A percentile compares a stretch with the other conserved stretches of the same genome.
These are phyloP conservation scores for Acrocalymma vagum DNA, from an alignment of 2,329 filamentous ascomycete species.

Conservation along the genomic window DNA sequence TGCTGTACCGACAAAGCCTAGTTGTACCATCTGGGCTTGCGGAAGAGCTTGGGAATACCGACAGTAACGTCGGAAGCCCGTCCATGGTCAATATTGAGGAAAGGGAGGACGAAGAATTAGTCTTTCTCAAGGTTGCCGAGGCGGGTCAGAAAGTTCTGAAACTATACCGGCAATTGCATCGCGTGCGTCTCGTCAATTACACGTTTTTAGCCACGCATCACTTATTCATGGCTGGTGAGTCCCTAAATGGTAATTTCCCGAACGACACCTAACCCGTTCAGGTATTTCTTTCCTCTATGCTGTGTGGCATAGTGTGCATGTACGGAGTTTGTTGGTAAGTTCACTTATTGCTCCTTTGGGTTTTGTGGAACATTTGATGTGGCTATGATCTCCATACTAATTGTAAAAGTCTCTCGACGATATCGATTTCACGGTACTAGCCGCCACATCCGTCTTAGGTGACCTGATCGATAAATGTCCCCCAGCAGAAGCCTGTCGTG, in stretches of 20 bases:
- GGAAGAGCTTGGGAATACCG: slow-evolving; percentile 71
- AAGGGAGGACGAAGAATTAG: slow-evolving; percentile 84
- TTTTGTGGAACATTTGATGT: slow-evolving; percentile 17
- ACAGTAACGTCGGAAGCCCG: slow-evolving; percentile 67
- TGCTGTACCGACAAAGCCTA: slow-evolving; percentile 91
- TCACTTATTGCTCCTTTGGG: slow-evolving; percentile 1
- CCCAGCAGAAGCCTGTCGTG: slow-evolving; percentile 90
- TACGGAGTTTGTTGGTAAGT: slow-evolving; percentile 84
- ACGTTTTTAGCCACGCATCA: slow-evolving; percentile 96
- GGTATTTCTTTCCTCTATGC: slow-evolving; percentile 93
- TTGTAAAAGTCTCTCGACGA: slow-evolving; percentile 78
- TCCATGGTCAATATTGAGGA: slow-evolving; percentile 70
- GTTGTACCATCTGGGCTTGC: slow-evolving; percentile 86
- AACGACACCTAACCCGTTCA: slow-evolving; percentile 39
- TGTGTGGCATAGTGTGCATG: slow-evolving; percentile 93
- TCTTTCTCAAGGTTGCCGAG: slow-evolving; percentile 94
- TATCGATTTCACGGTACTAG: slow-evolving; percentile 95
- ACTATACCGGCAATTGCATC: slow-evolving; percentile 87
- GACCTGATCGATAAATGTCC: slow-evolving; percentile 95
- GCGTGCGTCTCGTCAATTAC: slow-evolving; percentile 90
- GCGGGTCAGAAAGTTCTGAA: slow-evolving; percentile 92
- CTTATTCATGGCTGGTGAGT: slow-evolving; percentile 90
- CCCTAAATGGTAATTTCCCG: slow-evolving; percentile 13
- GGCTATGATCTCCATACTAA: slow-evolving; percentile 17
- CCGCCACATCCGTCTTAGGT: slow-evolving; percentile 89